Conservation (phyloP, 2,329 filamentous ascomycete genomes). For the Exophiala alcalophila region DNA sequence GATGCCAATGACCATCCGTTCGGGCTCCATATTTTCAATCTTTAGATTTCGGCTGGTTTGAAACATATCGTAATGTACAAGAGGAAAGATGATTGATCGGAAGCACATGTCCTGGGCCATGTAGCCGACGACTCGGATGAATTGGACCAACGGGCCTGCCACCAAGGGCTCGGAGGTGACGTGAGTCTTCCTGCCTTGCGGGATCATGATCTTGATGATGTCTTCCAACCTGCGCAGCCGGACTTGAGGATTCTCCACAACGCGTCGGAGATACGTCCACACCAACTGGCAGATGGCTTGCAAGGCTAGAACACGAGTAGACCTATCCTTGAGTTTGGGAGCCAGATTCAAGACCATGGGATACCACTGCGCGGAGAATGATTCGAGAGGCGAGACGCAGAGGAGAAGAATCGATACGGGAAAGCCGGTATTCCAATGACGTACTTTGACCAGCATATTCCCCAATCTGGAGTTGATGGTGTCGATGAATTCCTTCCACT, state of each 20-base stretch:
- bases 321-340: slow-evolving; percentile 78
- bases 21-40: slow-evolving; percentile 90
- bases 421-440: slow-evolving; percentile 87
- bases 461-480: slow-evolving; percentile 73
- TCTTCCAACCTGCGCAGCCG: slow-evolving; percentile 83
- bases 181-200: slow-evolving; percentile 74
- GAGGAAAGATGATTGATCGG: slow-evolving; percentile 83
- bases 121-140: slow-evolving; percentile 91
- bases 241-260: slow-evolving; percentile 65
- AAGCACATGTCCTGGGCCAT: slow-evolving; percentile 94
- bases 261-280: slow-evolving; percentile 92
- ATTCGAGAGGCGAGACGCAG: slow-evolving; percentile 81
- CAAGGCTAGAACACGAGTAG: slow-evolving; percentile 72
- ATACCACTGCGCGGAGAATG: slow-evolving; percentile 82
- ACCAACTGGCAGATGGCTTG: slow-evolving; percentile 86
- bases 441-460: slow-evolving; percentile 84
- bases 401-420: slow-evolving; percentile 82
- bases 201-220: slow-evolving; percentile 78
- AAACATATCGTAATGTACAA: slow-evolving; percentile 92
- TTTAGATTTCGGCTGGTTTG: slow-evolving; percentile 71
- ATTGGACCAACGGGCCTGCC: slow-evolving; percentile 84
- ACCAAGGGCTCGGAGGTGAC: slow-evolving; percentile 80
- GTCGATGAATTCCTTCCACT: slow-evolving; percentile 82
- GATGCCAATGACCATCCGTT: slow-evolving; percentile 96
- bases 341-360: slow-evolving; percentile 75